A percentile compares a stretch with the other conserved stretches of the same genome.
Conservation (phyloP, 2,329 filamentous ascomycete species). For the Nigrograna mackinnonii region DNA sequence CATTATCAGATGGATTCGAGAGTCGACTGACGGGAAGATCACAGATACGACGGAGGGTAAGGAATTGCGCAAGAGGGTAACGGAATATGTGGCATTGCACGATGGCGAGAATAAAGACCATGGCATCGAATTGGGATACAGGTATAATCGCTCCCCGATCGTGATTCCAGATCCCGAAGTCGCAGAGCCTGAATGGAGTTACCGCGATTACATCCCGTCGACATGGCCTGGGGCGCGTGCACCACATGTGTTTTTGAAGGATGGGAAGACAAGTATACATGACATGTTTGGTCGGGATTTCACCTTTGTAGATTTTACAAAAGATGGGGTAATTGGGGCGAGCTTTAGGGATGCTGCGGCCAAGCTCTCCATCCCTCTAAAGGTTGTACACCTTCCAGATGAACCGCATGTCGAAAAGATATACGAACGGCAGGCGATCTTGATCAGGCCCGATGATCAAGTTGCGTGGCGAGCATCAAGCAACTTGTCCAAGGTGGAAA, state of each 20-base stretch:
- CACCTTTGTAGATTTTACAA: constrained; percentile 19
- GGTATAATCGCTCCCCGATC: constrained; percentile 16
- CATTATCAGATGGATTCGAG: no score
- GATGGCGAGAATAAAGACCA: constrained; percentile 29
- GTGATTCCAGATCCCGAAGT: constrained; percentile 2
- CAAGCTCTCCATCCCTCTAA: not conserved
- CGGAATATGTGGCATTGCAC: no score
- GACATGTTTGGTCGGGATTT: constrained; percentile 30
- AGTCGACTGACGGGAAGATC: no score
- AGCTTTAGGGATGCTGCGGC: not conserved
- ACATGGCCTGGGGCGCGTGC: constrained; percentile 34
- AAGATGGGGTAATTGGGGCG: not conserved
- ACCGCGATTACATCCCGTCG: constrained; percentile 23
- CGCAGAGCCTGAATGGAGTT: constrained; percentile 14
- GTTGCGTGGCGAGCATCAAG: not conserved
- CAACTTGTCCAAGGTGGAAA: not conserved
- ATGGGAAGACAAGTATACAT: constrained; percentile 28
- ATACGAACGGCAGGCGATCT: not conserved
- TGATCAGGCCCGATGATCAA: not conserved
- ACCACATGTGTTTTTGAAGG: constrained; percentile 34
- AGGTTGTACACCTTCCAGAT: not conserved
- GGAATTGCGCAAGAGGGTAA: no score
- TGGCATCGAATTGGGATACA: constrained; percentile 32
- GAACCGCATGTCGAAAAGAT: not conserved
- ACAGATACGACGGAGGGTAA: no score